These are phyloP conservation scores for Protostelium mycophagum DNA, from an alignment of 78 protist genomes.

Conservation along the genomic window DNA sequence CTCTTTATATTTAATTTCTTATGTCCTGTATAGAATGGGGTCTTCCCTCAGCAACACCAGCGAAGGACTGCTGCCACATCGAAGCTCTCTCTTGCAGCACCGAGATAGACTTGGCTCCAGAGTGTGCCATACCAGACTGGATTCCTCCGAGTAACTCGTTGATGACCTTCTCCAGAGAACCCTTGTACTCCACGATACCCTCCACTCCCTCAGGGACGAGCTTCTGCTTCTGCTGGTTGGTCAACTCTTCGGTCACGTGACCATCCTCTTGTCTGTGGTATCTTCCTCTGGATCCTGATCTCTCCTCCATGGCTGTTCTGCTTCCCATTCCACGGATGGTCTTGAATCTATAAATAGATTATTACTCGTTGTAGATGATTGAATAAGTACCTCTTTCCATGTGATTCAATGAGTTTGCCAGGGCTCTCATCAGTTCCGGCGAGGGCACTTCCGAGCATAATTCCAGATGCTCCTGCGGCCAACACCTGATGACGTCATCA, in stretches of 20 bases:
- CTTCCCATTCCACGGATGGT: conserved; percentile 92
- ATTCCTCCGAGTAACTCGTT: conserved; percentile 66
- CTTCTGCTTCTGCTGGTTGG: conserved; percentile 24
- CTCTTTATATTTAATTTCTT: not conserved
- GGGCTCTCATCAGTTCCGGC: conserved; percentile 96
- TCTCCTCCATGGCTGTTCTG: conserved; percentile 84
- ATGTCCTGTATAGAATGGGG: not conserved
- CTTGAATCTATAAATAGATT: conserved; percentile 40
- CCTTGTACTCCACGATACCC: conserved; percentile 88
- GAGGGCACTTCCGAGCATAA: conserved; percentile 94
- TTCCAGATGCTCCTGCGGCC: conserved; percentile 84
- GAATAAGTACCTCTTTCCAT: conserved; percentile 61
- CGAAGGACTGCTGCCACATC: not conserved
- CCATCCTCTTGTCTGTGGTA: conserved; percentile 38
- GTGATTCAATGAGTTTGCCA: conserved; percentile 78
- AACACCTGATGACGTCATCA: conserved; percentile 5
- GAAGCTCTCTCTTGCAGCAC: not conserved
- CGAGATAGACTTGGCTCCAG: not conserved
- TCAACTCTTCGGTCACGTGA: conserved; percentile 69
- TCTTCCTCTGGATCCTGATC: conserved; percentile 24
- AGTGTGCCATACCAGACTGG: conserved; percentile 61
- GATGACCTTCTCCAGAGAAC: conserved; percentile 59
- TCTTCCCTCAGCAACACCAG: not conserved
- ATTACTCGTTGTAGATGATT: not conserved
- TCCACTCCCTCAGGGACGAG: conserved; percentile 89